Conservation (phyloP, 495 filamentous ascomycete genomes). For the Elasticomyces elasticus region DNA sequence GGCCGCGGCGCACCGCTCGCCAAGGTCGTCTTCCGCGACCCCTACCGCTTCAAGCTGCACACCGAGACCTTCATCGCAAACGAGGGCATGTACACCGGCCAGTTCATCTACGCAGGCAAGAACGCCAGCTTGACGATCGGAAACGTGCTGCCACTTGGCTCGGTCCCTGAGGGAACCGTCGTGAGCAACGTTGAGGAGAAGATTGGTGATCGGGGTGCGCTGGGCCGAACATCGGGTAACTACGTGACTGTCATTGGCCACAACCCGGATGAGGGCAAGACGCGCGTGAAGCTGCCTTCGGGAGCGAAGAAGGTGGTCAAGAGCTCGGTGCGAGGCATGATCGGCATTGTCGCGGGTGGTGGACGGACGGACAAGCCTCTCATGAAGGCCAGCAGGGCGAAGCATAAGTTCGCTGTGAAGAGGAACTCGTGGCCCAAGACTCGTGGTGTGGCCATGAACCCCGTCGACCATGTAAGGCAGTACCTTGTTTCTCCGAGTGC, state of each 20-base stretch:
- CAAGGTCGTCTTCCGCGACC: constrained; percentile 89
- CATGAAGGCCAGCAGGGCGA: constrained; percentile 95
- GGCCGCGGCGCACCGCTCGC: constrained; percentile 96
- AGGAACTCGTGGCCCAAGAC: constrained; percentile 99
- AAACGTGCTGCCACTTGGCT: constrained; percentile 88
- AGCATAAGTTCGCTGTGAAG: constrained; percentile 99
- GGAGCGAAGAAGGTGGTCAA: constrained; percentile 98
- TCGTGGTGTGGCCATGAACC: constrained; percentile 99
- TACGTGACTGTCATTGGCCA: constrained; percentile 98
- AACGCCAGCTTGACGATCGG: constrained; percentile 89
- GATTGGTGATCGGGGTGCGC: constrained; percentile 86
- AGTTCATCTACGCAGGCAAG: constrained; percentile 99
- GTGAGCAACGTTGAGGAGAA: constrained; percentile 99
- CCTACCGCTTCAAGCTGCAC: constrained; percentile 62
- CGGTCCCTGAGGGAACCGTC: constrained; percentile 96
- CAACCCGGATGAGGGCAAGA: constrained; percentile 98
- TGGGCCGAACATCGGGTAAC: constrained; percentile 95
- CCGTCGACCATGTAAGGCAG: constrained; percentile 80
- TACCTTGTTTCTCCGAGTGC: neutral
- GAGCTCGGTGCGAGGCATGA: constrained; percentile 88
- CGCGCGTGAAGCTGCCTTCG: constrained; percentile 95
- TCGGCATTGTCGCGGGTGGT: constrained; percentile 98
- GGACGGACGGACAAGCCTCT: constrained; percentile 98
- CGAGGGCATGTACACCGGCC: constrained; percentile 99
- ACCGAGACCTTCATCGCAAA: constrained; percentile 81